Conservation (phyloP, 164 flowering plant species). For the Tetracentron sinense region DNA sequence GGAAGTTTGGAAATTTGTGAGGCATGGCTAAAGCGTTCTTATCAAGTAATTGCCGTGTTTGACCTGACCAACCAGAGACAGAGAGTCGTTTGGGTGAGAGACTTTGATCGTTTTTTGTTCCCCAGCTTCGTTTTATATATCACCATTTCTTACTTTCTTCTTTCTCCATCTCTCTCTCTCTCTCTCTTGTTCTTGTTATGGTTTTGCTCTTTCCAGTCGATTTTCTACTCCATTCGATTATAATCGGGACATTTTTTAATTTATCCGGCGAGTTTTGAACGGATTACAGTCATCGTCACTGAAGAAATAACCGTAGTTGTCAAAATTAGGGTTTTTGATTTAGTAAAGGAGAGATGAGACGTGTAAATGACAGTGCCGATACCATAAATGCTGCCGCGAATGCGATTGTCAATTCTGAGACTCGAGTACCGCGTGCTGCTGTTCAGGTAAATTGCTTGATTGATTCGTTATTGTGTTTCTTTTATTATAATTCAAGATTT, state of each 20-base stretch:
- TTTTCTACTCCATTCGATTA: neutral
- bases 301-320: neutral
- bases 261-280: constrained; percentile 8
- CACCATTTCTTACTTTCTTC: constrained; percentile 5
- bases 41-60: no score
- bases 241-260: neutral
- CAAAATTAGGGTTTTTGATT: constrained; percentile 5
- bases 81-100: constrained; percentile 9
- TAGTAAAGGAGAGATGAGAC: constrained; percentile 26
- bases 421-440: constrained; percentile 54
- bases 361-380: constrained; percentile 48
- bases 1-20: no score
- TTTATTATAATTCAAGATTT: neutral
- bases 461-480: constrained; percentile 3
- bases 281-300: neutral
- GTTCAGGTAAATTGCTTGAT: constrained; percentile 45
- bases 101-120: no score
- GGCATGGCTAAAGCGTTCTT: no score
- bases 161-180: constrained; percentile 1
- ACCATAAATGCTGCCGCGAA: constrained; percentile 88
- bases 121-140: constrained; percentile 11
- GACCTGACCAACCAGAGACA: no score
- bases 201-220: neutral
- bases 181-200: neutral
- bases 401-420: constrained; percentile 69